Conservation (phyloP, 495 filamentous ascomycete genomes). For the Oidiodendron maius region DNA sequence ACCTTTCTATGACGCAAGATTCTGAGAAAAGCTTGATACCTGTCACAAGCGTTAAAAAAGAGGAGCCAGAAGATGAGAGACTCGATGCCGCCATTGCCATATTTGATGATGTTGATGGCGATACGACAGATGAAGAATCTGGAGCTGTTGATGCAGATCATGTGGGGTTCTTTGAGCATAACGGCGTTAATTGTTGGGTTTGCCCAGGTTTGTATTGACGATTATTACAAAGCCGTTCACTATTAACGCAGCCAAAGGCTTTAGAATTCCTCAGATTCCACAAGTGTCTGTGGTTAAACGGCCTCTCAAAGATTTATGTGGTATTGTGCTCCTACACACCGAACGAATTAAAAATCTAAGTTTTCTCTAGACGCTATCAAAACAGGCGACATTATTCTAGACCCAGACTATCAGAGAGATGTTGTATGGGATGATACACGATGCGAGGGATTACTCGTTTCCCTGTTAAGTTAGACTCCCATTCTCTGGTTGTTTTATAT, state of each 20-base stretch:
- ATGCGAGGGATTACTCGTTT: constrained; percentile 33
- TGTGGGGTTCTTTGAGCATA: constrained; percentile 15
- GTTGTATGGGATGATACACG: constrained; percentile 37
- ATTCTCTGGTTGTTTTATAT: background rate
- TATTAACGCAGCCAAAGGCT: constrained; percentile 9
- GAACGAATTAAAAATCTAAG: background rate
- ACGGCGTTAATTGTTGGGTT: constrained; percentile 19
- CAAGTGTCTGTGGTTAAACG: constrained; percentile 7
- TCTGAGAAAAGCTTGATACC: background rate
- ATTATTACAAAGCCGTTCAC: background rate
- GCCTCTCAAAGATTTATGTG: constrained; percentile 6
- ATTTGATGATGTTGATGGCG: constrained; percentile 17
- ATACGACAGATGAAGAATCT: background rate
- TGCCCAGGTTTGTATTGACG: constrained; percentile 16
- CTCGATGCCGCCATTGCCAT: constrained; percentile 6
- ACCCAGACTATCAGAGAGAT: constrained; percentile 44
- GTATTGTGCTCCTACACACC: background rate
- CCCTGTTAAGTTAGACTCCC: constrained; percentile 31
- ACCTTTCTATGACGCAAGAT: no score
- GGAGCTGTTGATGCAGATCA: constrained; percentile 14
- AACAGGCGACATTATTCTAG: constrained; percentile 28
- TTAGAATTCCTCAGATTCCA: constrained; percentile 22
- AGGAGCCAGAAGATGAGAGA: constrained; percentile 6
- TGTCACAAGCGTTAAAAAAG: constrained; percentile 10
- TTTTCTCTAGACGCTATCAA: constrained; percentile 26